Evolutionary conservation across 1,139 yeast species (phyloP).

Genomic region (Debaryomyces robertsiae): DNA sequence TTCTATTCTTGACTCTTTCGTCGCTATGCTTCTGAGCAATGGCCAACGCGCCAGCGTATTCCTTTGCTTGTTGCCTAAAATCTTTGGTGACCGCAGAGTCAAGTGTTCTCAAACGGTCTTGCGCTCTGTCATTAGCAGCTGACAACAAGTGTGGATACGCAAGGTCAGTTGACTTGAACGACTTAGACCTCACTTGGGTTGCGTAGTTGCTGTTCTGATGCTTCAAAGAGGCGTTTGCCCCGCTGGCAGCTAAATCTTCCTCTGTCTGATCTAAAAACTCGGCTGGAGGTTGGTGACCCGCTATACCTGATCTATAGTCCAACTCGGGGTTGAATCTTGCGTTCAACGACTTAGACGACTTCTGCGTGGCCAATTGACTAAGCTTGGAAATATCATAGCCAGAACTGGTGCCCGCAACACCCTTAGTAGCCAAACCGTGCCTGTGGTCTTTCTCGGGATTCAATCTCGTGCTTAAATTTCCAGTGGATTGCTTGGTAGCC

Average conservation of each 20-base stretch:
- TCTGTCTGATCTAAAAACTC: constrained; percentile 33
- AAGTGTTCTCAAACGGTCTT: constrained; percentile 47
- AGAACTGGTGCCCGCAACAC: constrained; percentile 29
- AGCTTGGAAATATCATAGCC: constrained; percentile 41
- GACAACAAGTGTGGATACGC: constrained; percentile 60
- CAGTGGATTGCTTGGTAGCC: constrained; percentile 47
- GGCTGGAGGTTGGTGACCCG: constrained; percentile 24
- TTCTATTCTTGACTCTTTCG: constrained; percentile 50
- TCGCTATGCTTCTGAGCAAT: constrained; percentile 70
- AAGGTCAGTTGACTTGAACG: constrained; percentile 45
- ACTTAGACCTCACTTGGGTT: constrained; percentile 31
- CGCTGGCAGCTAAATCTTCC: constrained; percentile 40
- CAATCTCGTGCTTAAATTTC: constrained; percentile 50
- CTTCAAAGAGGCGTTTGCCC: constrained; percentile 41
- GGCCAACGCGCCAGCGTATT: constrained; percentile 51
- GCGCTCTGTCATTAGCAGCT: constrained; percentile 63
- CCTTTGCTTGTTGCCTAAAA: constrained; percentile 45
- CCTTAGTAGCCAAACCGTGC: constrained; percentile 47
- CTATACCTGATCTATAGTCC: constrained; percentile 47
- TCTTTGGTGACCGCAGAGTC: constrained; percentile 34
- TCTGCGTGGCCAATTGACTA: constrained; percentile 44
- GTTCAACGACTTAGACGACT: constrained; percentile 43
- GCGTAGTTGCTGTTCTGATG: constrained; percentile 33
- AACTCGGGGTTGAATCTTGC: constrained; percentile 48
- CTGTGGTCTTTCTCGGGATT: constrained; percentile 48